phyloP scores from a whole-genome alignment of 139 green algal genomes.

The Chlorella sp. region DNA sequence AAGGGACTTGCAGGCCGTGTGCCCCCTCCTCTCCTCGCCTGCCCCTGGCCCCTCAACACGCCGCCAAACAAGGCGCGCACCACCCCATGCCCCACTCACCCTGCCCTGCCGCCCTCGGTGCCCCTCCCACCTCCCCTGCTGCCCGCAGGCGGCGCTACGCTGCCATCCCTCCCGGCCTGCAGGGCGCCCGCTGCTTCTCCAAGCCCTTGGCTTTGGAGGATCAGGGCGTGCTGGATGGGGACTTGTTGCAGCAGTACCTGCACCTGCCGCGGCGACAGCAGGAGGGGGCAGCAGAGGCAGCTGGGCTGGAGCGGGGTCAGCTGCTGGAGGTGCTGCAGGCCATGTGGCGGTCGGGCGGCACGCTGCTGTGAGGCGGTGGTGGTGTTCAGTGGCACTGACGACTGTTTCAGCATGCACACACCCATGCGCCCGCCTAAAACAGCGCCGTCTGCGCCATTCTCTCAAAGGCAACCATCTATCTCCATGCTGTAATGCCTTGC shows the following conservation, averaged over 20 bases:
- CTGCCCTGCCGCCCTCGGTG: not conserved
- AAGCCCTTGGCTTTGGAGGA: constrained; percentile 16
- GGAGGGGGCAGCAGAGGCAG: constrained; percentile 24
- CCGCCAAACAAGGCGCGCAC: too few species aligned
- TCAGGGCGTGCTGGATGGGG: constrained; percentile 66
- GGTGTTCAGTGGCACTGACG: too few species aligned
- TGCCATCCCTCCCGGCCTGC: constrained; percentile 28
- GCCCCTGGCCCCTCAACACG: not conserved
- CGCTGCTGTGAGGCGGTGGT: constrained; percentile 9
- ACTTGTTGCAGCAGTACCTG: constrained; percentile 62
- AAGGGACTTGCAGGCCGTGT: not conserved
- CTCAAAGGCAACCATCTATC: too few species aligned
- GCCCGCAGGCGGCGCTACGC: constrained; percentile 49
- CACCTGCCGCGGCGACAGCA: constrained; percentile 49
- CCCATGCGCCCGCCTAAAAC: too few species aligned
- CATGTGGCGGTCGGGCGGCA: constrained; percentile 7
- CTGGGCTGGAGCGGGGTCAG: constrained; percentile 10
- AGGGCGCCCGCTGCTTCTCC: constrained; percentile 37
- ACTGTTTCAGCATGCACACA: too few species aligned
- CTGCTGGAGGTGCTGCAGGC: constrained; percentile 37
- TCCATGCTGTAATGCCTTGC: too few species aligned
- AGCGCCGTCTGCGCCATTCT: too few species aligned
- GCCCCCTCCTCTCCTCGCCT: not conserved
- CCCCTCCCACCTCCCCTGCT: too few species aligned
- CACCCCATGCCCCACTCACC: not conserved